Evolutionary conservation across 306 rosid species (phyloP).

Genomic region (Rosa rugosa): DNA sequence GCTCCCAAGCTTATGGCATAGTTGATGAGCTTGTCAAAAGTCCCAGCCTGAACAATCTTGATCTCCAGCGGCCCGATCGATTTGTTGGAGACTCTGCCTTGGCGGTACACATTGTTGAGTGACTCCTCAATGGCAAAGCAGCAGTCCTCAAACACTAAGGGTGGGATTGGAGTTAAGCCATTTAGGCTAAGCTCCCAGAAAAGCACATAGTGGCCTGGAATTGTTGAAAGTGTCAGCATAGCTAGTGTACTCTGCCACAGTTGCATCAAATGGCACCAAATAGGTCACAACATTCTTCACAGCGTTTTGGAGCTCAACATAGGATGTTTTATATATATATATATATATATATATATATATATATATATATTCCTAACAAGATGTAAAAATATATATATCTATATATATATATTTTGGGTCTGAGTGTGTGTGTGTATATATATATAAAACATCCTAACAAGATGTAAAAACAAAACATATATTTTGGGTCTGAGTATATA

Average conservation of each 20-base stretch:
- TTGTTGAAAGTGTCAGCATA: conserved; percentile 55
- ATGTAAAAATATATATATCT: too few species aligned
- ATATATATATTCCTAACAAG: too few species aligned
- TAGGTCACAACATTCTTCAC: conserved; percentile 57
- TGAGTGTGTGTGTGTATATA: too few species aligned
- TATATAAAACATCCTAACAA: too few species aligned
- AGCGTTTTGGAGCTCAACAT: conserved; percentile 76
- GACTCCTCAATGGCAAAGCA: conserved; percentile 80
- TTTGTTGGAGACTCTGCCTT: conserved; percentile 77
- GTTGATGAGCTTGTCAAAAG: conserved; percentile 90
- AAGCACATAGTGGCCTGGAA: conserved; percentile 90
- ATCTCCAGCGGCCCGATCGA: conserved; percentile 88
- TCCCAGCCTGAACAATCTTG: conserved; percentile 68
- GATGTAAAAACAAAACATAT: too few species aligned
- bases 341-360: too few species aligned
- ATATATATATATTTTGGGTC: too few species aligned
- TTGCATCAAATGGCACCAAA: conserved; percentile 60
- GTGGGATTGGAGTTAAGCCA: conserved; percentile 58
- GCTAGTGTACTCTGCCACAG: conserved; percentile 71
- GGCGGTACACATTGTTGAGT: conserved; percentile 80
- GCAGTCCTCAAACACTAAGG: conserved; percentile 75
- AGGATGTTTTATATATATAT: too few species aligned
- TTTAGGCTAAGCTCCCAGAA: conserved; percentile 67
- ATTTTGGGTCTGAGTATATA: too few species aligned
- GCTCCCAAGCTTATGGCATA: conserved; percentile 84